phyloP scores from a whole-genome alignment of 2,329 filamentous ascomycete genomes.

The Fusarium chlamydosporum region DNA sequence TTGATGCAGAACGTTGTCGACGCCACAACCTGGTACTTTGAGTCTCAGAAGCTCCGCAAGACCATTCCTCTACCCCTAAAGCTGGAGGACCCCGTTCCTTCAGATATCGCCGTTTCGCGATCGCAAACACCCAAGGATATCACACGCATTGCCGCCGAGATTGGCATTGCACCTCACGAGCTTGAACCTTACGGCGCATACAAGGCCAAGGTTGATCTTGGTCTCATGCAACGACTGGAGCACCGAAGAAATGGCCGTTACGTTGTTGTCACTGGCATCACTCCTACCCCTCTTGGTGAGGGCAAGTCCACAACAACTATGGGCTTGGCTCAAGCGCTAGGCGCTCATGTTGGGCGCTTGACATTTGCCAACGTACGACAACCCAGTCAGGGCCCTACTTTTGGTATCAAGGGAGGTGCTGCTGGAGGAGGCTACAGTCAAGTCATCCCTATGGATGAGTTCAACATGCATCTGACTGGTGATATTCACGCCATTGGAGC shows the following conservation, averaged over 20 bases:
- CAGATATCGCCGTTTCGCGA: constrained; percentile 92
- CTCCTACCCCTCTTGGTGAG: constrained; percentile 94
- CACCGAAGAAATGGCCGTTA: constrained; percentile 93
- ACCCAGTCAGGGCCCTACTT: constrained; percentile 96
- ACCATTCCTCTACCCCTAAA: constrained; percentile 88
- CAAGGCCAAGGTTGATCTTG: constrained; percentile 95
- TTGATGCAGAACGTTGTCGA: constrained; percentile 95
- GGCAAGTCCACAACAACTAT: constrained; percentile 99
- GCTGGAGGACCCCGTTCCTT: constrained; percentile 85
- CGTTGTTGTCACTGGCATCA: constrained; percentile 94
- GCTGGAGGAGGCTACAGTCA: constrained; percentile 98
- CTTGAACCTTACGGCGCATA: constrained; percentile 94
- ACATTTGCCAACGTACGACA: constrained; percentile 98
- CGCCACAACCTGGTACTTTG: constrained; percentile 84
- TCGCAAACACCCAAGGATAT: constrained; percentile 94
- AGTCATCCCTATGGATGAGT: constrained; percentile 99
- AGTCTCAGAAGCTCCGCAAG: constrained; percentile 83
- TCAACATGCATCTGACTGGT: constrained; percentile 97
- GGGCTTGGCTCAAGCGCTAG: constrained; percentile 92
- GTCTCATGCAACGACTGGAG: constrained; percentile 83
- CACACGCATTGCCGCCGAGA: constrained; percentile 83
- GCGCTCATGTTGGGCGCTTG: constrained; percentile 87
- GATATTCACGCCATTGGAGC: constrained; percentile 98
- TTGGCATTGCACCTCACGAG: constrained; percentile 90
- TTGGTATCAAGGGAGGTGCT: constrained; percentile 98